Conservation (phyloP, 148 eudicot species). For the Cornus controversa region DNA sequence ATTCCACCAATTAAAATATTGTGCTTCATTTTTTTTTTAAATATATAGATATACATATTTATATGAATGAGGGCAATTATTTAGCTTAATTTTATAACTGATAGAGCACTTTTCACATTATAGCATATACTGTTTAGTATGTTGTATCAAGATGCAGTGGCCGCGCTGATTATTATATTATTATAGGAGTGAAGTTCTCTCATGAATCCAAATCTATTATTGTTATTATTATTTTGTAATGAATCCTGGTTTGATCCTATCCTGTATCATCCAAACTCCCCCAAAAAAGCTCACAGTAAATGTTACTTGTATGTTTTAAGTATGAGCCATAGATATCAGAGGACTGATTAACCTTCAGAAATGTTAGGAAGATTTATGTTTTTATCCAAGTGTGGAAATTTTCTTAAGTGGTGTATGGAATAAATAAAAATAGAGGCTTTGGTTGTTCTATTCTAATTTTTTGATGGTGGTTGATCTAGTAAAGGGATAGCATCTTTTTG, state of each 20-base stretch:
- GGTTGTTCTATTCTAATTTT: background rate
- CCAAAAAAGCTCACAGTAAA: background rate
- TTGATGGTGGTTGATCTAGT: background rate
- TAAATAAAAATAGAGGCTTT: conserved; percentile 1
- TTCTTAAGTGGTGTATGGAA: background rate
- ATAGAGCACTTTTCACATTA: too few relatives aligned
- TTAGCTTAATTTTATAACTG: too few relatives aligned
- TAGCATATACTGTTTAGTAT: background rate
- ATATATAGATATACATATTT: too few relatives aligned
- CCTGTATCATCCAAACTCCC: background rate
- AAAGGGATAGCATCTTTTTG: background rate
- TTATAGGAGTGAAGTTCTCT: background rate
- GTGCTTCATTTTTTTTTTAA: background rate
- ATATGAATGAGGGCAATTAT: too few relatives aligned
- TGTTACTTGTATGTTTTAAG: background rate
- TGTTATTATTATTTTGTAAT: background rate
- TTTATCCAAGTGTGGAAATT: background rate
- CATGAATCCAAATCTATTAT: background rate
- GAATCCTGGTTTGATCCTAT: background rate
- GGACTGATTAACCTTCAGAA: background rate
- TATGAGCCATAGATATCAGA: background rate
- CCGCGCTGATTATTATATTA: background rate
- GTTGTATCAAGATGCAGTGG: background rate
- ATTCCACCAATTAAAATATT: background rate
- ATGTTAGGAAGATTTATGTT: background rate